Evolutionary conservation across 139 green algal genomes (phyloP), one percentile per base, ranked within the genome.

Genomic region (Chlorella sp.): DNA sequence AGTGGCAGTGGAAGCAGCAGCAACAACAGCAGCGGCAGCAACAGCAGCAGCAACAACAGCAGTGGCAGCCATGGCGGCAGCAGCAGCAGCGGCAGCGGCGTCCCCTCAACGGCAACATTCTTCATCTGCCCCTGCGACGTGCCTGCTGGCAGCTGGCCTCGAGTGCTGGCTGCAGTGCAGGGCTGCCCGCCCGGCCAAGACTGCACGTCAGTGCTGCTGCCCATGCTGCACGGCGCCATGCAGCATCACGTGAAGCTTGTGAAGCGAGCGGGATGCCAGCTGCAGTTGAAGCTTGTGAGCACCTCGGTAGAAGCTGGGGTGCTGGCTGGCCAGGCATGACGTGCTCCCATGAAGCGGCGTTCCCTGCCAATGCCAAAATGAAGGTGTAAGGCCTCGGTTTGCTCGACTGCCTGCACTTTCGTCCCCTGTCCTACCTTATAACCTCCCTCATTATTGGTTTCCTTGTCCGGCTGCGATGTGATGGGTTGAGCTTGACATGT

Each of bases 181-280:
- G 9, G 16, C 36, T 4, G 37, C 36, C 66, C 48, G 12, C 30
- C 64, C 30, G 60, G 57, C 24, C 19, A 5, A 3, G 68, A 66
- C 42, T 34, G 39, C 66, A 81, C 64, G 0, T 0, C 30, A 0
- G 64, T 32, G 11, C 61, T 90, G 78, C 5, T 90, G 78, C 87
- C 76, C 60, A 79, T 86, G 78, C 64, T 90, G 34, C 60, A 71
- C 28, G 87, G 87, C 1, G 60, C 60, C 0, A 71, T 81, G 78
- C 39, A 39, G 64, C 87, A 90, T 40, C 78, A 86, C 18, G 42
- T 90, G 21, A 36, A 68, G 30, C 87, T 86, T 30, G 14, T 90
- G 61, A 32, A 69, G 28, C 68, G 66, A 18, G 84, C 84, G 7
- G 84, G 84, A 0, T 81, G 80, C 22, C 40, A 26, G 0, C 39